Evolutionary conservation across 768 basidiomycete species (phyloP).

Genomic region (Mycena rosella): DNA sequence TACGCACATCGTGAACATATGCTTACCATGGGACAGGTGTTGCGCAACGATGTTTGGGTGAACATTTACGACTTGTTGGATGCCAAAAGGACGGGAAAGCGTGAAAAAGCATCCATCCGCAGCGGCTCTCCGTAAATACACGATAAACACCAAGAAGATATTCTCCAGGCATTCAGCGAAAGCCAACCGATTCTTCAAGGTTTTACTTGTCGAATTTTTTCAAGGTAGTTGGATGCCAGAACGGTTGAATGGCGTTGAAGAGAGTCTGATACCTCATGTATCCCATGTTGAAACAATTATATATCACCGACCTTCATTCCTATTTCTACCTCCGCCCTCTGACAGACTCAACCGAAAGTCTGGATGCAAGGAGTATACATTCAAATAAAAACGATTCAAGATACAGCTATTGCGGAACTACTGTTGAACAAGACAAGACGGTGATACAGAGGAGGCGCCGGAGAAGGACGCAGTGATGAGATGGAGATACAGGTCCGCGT

Average conservation of each 20-base stretch:
- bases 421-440: slow-evolving; percentile 7
- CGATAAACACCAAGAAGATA: slow-evolving; percentile 15
- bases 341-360: too few relatives aligned
- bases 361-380: too few relatives aligned
- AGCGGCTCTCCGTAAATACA: slow-evolving; percentile 23
- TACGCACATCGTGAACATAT: background rate
- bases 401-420: slow-evolving; percentile 5
- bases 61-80: slow-evolving; percentile 36
- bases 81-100: slow-evolving; percentile 23
- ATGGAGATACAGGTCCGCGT: slow-evolving; percentile 73
- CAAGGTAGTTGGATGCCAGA: too few relatives aligned
- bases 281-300: too few relatives aligned
- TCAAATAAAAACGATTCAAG: slow-evolving; percentile 1
- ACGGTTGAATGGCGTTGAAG: too few relatives aligned
- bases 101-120: slow-evolving; percentile 22
- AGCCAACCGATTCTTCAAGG: slow-evolving; percentile 31
- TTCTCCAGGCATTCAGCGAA: slow-evolving; percentile 29
- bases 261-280: too few relatives aligned
- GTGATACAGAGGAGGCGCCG: slow-evolving; percentile 57
- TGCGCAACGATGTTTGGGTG: slow-evolving; percentile 24
- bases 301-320: too few relatives aligned
- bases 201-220: slow-evolving; percentile 28
- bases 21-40: slow-evolving; percentile 6
- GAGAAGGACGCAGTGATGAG: slow-evolving; percentile 81
- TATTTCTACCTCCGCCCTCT: too few relatives aligned